phyloP scores from a whole-genome alignment of 2,329 filamentous ascomycete genomes.

The Didymella segeticola region DNA sequence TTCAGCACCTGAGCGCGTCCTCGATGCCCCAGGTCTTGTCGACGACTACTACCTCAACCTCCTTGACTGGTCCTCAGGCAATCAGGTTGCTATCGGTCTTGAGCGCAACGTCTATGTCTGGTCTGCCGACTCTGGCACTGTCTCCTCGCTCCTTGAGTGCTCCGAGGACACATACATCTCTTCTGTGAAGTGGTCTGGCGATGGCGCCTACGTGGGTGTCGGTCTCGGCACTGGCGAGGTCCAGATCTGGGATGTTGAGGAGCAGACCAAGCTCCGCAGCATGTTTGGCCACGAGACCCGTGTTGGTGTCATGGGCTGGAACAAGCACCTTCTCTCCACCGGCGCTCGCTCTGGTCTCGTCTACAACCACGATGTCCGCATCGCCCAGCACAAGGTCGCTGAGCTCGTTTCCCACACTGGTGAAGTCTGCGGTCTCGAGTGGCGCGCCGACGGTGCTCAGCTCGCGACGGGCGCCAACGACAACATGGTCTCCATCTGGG shows the following conservation, averaged over 20 bases:
- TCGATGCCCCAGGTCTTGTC: constrained; percentile 93
- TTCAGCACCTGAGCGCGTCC: constrained; percentile 92
- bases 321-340: constrained; percentile 95
- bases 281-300: constrained; percentile 98
- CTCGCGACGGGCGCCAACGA: constrained; percentile 98
- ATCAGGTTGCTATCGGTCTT: constrained; percentile 96
- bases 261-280: constrained; percentile 92
- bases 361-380: constrained; percentile 97
- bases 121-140: constrained; percentile 92
- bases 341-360: constrained; percentile 93
- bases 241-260: constrained; percentile 98
- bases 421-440: constrained; percentile 97
- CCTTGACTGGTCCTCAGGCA: constrained; percentile 96
- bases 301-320: constrained; percentile 97
- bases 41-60: constrained; percentile 99
- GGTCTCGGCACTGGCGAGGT: constrained; percentile 95
- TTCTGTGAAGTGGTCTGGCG: constrained; percentile 98
- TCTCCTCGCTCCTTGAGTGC: constrained; percentile 88
- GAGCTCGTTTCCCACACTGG: constrained; percentile 97
- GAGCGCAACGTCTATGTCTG: constrained; percentile 98
- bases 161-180: constrained; percentile 92
- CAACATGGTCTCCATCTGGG: constrained; percentile 99
- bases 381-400: constrained; percentile 96
- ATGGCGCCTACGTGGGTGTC: constrained; percentile 94
- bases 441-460: constrained; percentile 95